Evolutionary conservation across 768 basidiomycete species (phyloP).

Genomic region (Kwoniella bestiolae): DNA sequence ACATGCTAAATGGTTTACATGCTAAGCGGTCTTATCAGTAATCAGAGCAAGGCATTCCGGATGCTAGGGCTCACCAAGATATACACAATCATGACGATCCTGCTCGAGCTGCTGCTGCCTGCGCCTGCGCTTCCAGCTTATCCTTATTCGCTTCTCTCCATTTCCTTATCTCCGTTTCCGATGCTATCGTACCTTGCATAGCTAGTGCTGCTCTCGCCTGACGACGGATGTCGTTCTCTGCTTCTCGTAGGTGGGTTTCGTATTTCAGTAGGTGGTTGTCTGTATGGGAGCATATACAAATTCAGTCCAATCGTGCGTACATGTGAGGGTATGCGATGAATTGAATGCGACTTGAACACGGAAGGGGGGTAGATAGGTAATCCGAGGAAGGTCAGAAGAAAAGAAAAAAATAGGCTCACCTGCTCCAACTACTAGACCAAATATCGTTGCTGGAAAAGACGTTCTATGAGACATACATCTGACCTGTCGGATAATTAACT

Average conservation of each 20-base stretch:
- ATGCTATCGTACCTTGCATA: conserved; percentile 73
- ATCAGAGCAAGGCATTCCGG: neutral
- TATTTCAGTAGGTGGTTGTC: conserved; percentile 75
- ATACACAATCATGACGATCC: neutral
- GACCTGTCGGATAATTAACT: conserved; percentile 15
- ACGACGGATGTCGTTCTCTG: conserved; percentile 71
- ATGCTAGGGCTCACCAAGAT: neutral
- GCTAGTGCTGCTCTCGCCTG: conserved; percentile 77
- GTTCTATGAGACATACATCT: conserved; percentile 47
- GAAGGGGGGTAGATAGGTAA: no score
- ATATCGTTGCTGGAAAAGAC: conserved; percentile 62
- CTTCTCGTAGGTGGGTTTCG: conserved; percentile 68
- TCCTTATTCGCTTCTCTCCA: conserved; percentile 67
- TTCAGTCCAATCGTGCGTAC: neutral
- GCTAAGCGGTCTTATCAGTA: neutral
- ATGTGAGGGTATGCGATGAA: no score
- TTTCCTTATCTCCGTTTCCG: conserved; percentile 79
- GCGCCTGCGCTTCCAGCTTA: conserved; percentile 26
- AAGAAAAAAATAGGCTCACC: conserved; percentile 16
- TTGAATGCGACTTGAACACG: no score
- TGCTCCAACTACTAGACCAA: conserved; percentile 71
- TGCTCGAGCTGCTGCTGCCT: conserved; percentile 1
- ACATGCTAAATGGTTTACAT: neutral
- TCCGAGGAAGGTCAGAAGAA: no score
- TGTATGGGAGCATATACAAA: conserved; percentile 42